These are phyloP conservation scores for Xylaria venustula DNA, from an alignment of 495 filamentous ascomycete species.

Conservation along the genomic window DNA sequence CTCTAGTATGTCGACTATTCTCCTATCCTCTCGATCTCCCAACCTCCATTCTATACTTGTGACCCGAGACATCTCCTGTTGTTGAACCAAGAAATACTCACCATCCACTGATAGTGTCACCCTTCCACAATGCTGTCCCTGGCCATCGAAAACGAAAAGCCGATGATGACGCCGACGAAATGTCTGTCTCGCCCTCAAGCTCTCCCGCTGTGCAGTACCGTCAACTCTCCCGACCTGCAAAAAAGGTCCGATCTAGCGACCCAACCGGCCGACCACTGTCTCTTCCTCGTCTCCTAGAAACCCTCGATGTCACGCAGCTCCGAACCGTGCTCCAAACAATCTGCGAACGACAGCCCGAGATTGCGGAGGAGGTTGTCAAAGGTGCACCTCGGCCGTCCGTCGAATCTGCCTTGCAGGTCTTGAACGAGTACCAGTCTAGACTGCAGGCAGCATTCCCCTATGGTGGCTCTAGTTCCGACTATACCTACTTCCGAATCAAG, in stretches of 20 bases:
- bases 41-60: neutral
- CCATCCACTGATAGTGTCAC: constrained; percentile 47
- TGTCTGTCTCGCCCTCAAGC: constrained; percentile 79
- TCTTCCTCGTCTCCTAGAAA: constrained; percentile 84
- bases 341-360: constrained; percentile 81
- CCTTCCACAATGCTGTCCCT: constrained; percentile 50
- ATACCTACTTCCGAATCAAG: constrained; percentile 89
- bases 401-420: constrained; percentile 70
- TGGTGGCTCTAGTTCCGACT: constrained; percentile 82
- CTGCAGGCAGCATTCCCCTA: constrained; percentile 83
- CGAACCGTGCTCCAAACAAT: constrained; percentile 80
- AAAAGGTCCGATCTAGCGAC: constrained; percentile 62
- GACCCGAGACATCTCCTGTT: constrained; percentile 5
- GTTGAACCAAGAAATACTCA: constrained; percentile 17
- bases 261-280: constrained; percentile 74
- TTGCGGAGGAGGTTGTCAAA: constrained; percentile 78
- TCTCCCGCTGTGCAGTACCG: constrained; percentile 72
- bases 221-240: constrained; percentile 59
- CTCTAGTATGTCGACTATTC: constrained; percentile 52
- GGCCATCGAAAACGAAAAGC: constrained; percentile 80
- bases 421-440: constrained; percentile 75
- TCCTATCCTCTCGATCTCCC: neutral
- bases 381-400: constrained; percentile 83
- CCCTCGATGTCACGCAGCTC: constrained; percentile 78
- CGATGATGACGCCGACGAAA: constrained; percentile 82